Base-by-base conservation (phyloP, 441 rosid species). In the Melianthus villosus region DNA sequence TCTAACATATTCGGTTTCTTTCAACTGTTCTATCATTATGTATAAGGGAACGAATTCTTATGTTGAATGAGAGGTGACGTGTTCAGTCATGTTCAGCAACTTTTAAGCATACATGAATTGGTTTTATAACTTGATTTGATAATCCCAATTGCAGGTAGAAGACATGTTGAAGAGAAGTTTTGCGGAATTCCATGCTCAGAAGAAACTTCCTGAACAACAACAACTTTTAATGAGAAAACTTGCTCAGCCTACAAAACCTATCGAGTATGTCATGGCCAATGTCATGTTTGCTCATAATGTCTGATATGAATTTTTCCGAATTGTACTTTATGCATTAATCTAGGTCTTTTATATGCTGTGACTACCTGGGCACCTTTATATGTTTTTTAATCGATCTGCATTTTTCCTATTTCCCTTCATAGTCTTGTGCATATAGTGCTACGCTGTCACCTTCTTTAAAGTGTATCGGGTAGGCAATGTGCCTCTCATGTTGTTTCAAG, bases 101-200 rank as follows among this genome's bases (percentile, higher is more conserved):
- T 22, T 20, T 20, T 12, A 20, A 13, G 29, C 16, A 3, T 38
- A n/a, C 12, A 45, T 13, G 39, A 37, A 10, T 30, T 41, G 36
- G 40, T 20, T 46, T 43, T 31, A 40, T 34, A 11, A 16, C 33
- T 20, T 51, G 49, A 46, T 48, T 42, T 47, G 35, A 30, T 45
- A 25, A 38, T 16, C 34, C 8, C 46, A 38, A 53, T 10, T 58
- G 59, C 65, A 89, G 98, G 94, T 89, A 54, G 98, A 89, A 66
- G 98, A 89, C 53, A 89, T 89, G 98, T 50, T 89, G 65, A 89
- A 89, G 72, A 74, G 96, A 72, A 89, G 94, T 64, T 89, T 89
- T 68, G 93, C 98, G 38, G 98, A 89, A 65, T 89, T 89, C 59
- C 91, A 75, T 77, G 57, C 94, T 40, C 98, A 89, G 66, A 81